These are phyloP conservation scores for Herpotrichia juniperi DNA, from an alignment of 2,329 filamentous ascomycete genomes.

Conservation along the genomic window DNA sequence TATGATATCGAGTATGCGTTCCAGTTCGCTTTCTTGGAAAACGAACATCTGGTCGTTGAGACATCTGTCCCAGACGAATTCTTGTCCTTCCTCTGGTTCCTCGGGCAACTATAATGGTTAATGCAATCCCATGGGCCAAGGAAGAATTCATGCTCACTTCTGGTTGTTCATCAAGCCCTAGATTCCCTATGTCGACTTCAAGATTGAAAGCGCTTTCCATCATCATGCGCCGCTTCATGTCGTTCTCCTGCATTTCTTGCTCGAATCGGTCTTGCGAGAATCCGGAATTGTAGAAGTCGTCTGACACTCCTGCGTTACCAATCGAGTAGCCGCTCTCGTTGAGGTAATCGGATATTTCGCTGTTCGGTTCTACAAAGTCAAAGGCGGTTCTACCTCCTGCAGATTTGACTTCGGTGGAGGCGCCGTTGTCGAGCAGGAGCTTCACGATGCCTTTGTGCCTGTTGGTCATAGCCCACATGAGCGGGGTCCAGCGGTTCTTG, in stretches of 20 bases:
- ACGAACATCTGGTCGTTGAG: conserved; percentile 99
- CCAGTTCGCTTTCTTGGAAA: conserved; percentile 92
- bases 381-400: conserved; percentile 92
- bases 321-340: conserved; percentile 93
- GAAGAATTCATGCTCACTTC: conserved; percentile 68
- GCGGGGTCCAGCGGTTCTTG: conserved; percentile 92
- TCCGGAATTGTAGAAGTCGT: conserved; percentile 94
- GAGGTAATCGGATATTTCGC: conserved; percentile 94
- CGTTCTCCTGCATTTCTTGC: conserved; percentile 95
- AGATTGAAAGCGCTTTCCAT: conserved; percentile 97
- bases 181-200: conserved; percentile 93
- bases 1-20: conserved; percentile 90
- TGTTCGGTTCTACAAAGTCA: conserved; percentile 93
- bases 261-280: conserved; percentile 94
- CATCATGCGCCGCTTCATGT: conserved; percentile 97
- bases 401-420: conserved; percentile 94
- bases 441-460: conserved; percentile 96
- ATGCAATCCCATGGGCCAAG: conserved; percentile 17
- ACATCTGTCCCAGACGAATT: conserved; percentile 95
- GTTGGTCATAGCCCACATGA: conserved; percentile 99
- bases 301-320: conserved; percentile 76
- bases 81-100: conserved; percentile 87
- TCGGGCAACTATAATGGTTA: conserved; percentile 55
- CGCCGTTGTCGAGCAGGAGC: conserved; percentile 86
- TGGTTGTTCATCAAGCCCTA: conserved; percentile 93